phyloP scores from a whole-genome alignment of 352 stramenopile species.

The Ophiocytium majus region DNA sequence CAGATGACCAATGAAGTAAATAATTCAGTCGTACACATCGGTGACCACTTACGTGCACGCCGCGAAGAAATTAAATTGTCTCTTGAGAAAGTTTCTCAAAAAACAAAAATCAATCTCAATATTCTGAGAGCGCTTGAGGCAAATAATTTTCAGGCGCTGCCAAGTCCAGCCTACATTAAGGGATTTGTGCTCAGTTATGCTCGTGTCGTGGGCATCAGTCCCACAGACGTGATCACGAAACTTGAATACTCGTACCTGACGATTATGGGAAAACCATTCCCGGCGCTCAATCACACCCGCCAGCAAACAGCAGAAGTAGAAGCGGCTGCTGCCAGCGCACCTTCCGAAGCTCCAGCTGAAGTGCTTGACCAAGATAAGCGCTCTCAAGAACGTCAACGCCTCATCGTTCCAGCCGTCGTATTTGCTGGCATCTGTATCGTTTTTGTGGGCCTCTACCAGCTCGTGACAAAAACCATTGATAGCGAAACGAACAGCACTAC shows the following conservation, averaged over 20 bases:
- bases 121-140: conserved; percentile 1
- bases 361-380: background rate
- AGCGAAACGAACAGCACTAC: background rate
- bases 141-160: background rate
- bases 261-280: conserved; percentile 11
- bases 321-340: background rate
- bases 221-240: background rate
- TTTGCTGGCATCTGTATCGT: background rate
- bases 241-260: conserved; percentile 5
- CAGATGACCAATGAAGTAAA: background rate
- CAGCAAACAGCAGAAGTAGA: background rate
- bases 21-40: background rate
- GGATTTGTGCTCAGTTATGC: conserved; percentile 7
- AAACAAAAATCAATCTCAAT: conserved; percentile 20
- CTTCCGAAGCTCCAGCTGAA: background rate
- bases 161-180: conserved; percentile 3
- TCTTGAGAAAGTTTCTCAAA: conserved; percentile 12
- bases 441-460: background rate
- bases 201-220: background rate
- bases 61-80: background rate
- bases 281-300: background rate
- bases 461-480: background rate
- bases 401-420: background rate
- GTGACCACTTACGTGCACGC: background rate
- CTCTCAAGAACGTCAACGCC: background rate